Evolutionary conservation across 164 flowering plant species (phyloP).

Genomic region (Akebia trifoliata): DNA sequence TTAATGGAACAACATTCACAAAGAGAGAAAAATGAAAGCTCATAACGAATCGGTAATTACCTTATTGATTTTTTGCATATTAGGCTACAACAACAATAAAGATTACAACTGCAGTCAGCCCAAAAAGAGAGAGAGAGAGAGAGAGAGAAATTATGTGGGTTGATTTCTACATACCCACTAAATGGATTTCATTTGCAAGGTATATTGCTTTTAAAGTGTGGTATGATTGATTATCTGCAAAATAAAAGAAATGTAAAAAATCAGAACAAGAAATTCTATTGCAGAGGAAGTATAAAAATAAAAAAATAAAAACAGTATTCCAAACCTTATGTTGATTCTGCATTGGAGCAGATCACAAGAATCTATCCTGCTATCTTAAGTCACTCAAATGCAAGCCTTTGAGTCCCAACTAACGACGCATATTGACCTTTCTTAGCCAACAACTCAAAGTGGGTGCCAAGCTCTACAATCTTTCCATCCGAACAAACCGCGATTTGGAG

Average conservation of each 20-base stretch:
- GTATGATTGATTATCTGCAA: neutral
- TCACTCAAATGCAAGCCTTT: constrained; percentile 92
- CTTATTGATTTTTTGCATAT: too few relatives aligned
- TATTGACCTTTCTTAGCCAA: constrained; percentile 69
- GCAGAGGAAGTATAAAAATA: neutral
- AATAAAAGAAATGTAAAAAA: neutral
- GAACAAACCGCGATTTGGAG: constrained; percentile 87
- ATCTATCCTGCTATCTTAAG: neutral
- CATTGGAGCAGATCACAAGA: neutral
- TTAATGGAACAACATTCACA: too few relatives aligned
- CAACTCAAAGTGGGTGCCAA: constrained; percentile 80
- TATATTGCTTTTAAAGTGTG: neutral
- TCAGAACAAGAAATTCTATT: neutral
- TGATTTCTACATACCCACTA: too few relatives aligned
- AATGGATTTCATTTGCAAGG: too few relatives aligned
- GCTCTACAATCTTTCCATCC: constrained; percentile 71
- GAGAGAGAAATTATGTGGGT: too few relatives aligned
- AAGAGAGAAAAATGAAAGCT: too few relatives aligned
- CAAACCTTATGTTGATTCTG: neutral
- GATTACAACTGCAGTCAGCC: too few relatives aligned
- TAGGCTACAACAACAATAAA: too few relatives aligned
- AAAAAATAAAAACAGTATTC: neutral
- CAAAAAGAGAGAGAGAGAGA: too few relatives aligned
- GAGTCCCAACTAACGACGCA: constrained; percentile 82
- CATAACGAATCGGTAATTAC: too few relatives aligned